These are phyloP conservation scores for Podospora comata DNA, from an alignment of 495 filamentous ascomycete species.

Conservation along the genomic window DNA sequence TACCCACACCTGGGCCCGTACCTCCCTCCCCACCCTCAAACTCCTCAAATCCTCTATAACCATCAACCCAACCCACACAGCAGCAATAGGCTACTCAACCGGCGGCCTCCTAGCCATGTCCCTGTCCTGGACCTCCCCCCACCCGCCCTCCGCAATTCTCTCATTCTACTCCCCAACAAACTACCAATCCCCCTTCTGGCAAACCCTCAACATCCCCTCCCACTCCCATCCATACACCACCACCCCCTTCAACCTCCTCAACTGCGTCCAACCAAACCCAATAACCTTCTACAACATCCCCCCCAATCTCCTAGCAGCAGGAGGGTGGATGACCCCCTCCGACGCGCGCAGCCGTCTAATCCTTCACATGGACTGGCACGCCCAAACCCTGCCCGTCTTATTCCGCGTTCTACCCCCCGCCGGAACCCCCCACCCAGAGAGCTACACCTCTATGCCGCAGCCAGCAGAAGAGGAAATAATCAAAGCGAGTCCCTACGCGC, in stretches of 20 bases:
- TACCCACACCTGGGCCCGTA: not conserved
- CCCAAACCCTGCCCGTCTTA: not conserved
- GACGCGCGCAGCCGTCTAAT: not conserved
- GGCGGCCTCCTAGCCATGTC: not conserved
- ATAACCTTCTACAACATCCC: not conserved
- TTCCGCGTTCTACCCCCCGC: not conserved
- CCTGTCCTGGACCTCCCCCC: not conserved
- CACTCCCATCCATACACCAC: too few species aligned
- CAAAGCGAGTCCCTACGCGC: conserved; percentile 37
- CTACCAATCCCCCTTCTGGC: too few species aligned
- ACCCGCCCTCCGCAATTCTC: too few species aligned
- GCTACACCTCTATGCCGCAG: not conserved
- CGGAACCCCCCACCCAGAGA: not conserved
- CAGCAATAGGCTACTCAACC: not conserved
- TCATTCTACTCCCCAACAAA: too few species aligned
- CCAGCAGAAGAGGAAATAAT: conserved; percentile 25
- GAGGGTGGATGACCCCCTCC: not conserved
- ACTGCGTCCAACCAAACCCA: not conserved
- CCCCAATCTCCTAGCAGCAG: not conserved
- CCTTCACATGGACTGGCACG: not conserved
- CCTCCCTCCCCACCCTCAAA: not conserved
- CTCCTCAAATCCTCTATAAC: not conserved
- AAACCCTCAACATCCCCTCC: too few species aligned
- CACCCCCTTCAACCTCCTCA: not conserved
- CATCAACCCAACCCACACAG: not conserved